Conservation (phyloP, 495 filamentous ascomycete species). For the Tuber magnatum region DNA sequence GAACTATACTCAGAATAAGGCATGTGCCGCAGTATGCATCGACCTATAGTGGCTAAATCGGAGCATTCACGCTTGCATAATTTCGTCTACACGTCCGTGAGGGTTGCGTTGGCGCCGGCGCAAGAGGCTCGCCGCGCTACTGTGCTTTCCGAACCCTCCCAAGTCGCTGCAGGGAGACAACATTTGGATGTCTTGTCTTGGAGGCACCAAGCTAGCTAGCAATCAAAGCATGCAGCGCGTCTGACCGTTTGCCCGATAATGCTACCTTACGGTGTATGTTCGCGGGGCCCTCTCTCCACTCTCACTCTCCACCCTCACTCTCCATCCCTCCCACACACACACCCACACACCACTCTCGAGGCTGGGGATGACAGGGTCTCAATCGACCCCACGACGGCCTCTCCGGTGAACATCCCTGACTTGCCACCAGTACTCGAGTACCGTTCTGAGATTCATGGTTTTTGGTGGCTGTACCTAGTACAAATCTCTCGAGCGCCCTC, state of each 20-base stretch:
- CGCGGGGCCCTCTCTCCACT: background rate
- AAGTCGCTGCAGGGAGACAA: conserved; percentile 4
- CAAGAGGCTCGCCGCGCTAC: conserved; percentile 28
- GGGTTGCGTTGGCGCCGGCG: conserved; percentile 34
- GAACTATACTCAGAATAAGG: conserved; percentile 21
- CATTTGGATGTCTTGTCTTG: background rate
- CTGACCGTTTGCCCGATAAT: conserved; percentile 20
- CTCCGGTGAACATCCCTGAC: conserved; percentile 20
- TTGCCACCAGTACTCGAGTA: conserved; percentile 13
- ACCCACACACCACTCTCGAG: background rate
- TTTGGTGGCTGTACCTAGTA: conserved; percentile 10
- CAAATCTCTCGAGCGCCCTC: conserved; percentile 30
- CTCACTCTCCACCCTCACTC: too few species aligned
- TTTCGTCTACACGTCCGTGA: conserved; percentile 14
- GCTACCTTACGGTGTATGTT: background rate
- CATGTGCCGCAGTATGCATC: conserved; percentile 19
- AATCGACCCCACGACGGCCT: conserved; percentile 32
- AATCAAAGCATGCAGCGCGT: conserved; percentile 19
- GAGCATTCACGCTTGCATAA: conserved; percentile 37
- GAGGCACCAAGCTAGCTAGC: background rate
- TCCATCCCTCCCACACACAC: background rate
- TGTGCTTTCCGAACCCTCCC: background rate
- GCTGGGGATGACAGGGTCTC: conserved; percentile 27
- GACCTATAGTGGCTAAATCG: conserved; percentile 20
- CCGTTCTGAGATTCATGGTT: conserved; percentile 21